Conservation (phyloP, 768 basidiomycete species). For the Coprinopsis marcescibilis region DNA sequence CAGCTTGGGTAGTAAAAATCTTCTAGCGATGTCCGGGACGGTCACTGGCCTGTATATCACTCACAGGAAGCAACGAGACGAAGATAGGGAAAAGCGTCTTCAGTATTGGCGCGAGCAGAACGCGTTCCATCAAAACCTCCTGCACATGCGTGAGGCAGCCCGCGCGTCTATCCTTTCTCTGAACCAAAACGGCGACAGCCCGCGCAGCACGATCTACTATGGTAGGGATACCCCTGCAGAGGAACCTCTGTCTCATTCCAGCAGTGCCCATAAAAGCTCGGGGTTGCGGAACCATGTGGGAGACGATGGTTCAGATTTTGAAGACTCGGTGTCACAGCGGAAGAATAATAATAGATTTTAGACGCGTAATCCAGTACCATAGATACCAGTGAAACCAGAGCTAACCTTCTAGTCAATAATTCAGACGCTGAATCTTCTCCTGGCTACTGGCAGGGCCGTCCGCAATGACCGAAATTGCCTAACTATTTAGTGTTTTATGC, state of each 20-base stretch:
- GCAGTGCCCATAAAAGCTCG: constrained; percentile 43
- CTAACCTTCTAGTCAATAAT: no score
- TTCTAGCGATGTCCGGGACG: constrained; percentile 69
- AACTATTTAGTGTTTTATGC: no score
- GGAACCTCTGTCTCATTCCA: constrained; percentile 51
- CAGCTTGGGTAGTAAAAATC: neutral
- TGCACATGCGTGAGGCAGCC: constrained; percentile 74
- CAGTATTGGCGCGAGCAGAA: constrained; percentile 90
- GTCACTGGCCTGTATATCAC: constrained; percentile 62
- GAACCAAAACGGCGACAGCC: constrained; percentile 34
- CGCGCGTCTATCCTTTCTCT: constrained; percentile 59
- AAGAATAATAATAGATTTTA: no score
- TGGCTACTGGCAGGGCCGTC: no score
- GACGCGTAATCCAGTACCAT: no score
- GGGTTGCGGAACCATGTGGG: constrained; percentile 50
- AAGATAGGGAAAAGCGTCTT: constrained; percentile 75
- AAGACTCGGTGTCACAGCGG: constrained; percentile 37
- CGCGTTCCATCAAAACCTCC: constrained; percentile 73
- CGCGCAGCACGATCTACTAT: constrained; percentile 45
- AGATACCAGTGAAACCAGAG: no score
- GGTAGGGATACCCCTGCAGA: constrained; percentile 44
- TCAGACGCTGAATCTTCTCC: no score
- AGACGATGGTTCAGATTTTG: constrained; percentile 42
- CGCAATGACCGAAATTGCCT: no score
- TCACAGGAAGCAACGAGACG: constrained; percentile 66